Evolutionary conservation across 2,329 filamentous ascomycete species (phyloP).

Genomic region (Alternaria postmessia): DNA sequence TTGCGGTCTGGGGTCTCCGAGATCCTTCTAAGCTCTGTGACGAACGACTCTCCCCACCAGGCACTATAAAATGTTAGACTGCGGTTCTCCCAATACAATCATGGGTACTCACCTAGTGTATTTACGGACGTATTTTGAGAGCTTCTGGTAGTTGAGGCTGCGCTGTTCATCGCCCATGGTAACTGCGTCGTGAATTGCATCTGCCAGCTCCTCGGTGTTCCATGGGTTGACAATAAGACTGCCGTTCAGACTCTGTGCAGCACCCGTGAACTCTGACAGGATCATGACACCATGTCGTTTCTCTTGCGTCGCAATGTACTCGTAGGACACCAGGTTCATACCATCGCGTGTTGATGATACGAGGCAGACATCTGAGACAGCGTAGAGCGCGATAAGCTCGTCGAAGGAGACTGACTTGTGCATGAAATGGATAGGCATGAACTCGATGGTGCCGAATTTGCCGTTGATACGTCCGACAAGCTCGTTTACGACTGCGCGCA

Average conservation of each 20-base stretch:
- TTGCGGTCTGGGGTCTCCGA: conserved; percentile 62
- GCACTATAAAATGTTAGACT: conserved; percentile 62
- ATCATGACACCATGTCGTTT: conserved; percentile 93
- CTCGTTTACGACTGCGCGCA: conserved; percentile 95
- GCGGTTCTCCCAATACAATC: not conserved
- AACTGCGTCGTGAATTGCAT: conserved; percentile 93
- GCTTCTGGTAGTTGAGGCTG: conserved; percentile 84
- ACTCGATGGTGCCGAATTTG: conserved; percentile 95
- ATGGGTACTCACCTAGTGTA: conserved; percentile 74
- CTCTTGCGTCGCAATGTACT: conserved; percentile 94
- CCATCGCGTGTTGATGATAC: conserved; percentile 96
- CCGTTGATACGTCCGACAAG: conserved; percentile 97
- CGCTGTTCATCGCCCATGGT: conserved; percentile 93
- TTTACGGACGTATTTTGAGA: conserved; percentile 95
- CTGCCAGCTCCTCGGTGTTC: conserved; percentile 96
- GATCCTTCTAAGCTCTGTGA: conserved; percentile 76
- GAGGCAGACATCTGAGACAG: conserved; percentile 88
- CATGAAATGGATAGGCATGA: conserved; percentile 98
- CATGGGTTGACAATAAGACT: conserved; percentile 96
- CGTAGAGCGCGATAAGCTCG: conserved; percentile 92
- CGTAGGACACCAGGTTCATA: conserved; percentile 98
- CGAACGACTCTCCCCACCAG: conserved; percentile 96
- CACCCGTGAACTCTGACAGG: conserved; percentile 94
- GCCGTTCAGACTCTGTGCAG: conserved; percentile 92
- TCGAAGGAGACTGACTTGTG: conserved; percentile 96